A percentile compares a stretch with the other conserved stretches of the same genome.
These are phyloP conservation scores for Russula earlei DNA, from an alignment of 768 basidiomycete species.

Conservation along the genomic window DNA sequence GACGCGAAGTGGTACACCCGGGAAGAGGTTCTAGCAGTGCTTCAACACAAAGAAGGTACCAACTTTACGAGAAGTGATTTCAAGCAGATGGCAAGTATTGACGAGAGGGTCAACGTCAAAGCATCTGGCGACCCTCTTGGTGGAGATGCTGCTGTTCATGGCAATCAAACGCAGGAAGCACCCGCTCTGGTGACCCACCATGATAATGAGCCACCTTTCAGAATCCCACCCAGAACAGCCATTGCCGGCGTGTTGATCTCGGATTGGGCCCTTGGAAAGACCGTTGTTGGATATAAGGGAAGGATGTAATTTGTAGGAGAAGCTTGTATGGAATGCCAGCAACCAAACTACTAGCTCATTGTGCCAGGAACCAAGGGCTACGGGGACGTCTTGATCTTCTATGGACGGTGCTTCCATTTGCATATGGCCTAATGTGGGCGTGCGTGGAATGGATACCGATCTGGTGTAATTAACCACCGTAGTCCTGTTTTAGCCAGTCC, in stretches of 20 bases:
- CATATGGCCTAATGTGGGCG: neutral
- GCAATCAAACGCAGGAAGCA: constrained; percentile 16
- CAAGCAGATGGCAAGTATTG: constrained; percentile 36
- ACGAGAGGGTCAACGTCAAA: constrained; percentile 26
- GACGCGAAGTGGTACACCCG: constrained; percentile 88
- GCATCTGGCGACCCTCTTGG: constrained; percentile 22
- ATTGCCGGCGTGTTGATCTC: constrained; percentile 81
- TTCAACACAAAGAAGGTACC: constrained; percentile 48
- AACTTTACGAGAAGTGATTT: constrained; percentile 40
- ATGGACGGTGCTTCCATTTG: neutral
- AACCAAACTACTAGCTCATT: neutral
- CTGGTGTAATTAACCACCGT: too few species aligned
- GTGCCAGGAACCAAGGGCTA: neutral
- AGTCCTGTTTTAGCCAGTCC: too few species aligned
- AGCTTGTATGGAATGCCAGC: too few species aligned
- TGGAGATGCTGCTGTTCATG: constrained; percentile 25
- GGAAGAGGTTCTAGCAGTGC: constrained; percentile 54
- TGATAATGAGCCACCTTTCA: constrained; percentile 42
- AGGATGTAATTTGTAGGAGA: constrained; percentile 4
- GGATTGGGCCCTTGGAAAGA: constrained; percentile 64
- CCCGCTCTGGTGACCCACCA: constrained; percentile 21
- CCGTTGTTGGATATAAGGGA: constrained; percentile 2
- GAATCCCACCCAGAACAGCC: constrained; percentile 65
- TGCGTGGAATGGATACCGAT: neutral
- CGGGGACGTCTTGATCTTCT: neutral